Evolutionary conservation across 768 basidiomycete genomes (phyloP).

Genomic region (Termitomyces sp.): DNA sequence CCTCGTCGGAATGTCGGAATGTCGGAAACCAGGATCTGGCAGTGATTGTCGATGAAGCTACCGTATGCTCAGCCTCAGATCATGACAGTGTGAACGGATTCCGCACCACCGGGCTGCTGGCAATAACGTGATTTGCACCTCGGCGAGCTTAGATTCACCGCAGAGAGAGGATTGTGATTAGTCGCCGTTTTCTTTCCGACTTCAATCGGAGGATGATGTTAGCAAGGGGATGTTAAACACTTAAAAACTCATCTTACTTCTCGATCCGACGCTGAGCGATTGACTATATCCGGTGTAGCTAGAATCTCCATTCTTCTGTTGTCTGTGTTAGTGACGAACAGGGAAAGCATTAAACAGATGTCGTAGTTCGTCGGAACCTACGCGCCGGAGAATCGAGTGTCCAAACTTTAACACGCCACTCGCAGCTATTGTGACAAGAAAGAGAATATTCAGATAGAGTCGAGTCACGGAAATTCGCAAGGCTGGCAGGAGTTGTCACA

Average conservation of each 20-base stretch:
- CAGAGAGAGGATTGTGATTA: no score
- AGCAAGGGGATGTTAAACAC: neutral
- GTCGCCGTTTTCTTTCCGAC: no score
- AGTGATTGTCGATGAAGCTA: neutral
- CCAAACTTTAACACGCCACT: neutral
- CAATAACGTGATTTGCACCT: no score
- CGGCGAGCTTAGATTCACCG: no score
- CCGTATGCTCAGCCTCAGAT: neutral
- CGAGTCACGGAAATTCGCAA: neutral
- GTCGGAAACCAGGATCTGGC: neutral
- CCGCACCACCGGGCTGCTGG: no score
- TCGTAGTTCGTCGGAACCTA: neutral
- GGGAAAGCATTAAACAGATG: neutral
- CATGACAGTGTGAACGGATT: neutral
- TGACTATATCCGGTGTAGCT: neutral
- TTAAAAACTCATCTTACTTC: neutral
- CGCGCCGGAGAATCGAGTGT: neutral
- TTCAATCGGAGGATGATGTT: neutral
- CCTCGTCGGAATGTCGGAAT: neutral
- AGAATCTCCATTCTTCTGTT: neutral
- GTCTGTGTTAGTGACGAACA: neutral
- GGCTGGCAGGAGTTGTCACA: neutral
- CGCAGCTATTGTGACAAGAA: neutral
- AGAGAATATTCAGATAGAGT: neutral
- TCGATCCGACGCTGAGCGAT: neutral